Evolutionary conservation across 331 rosid species (phyloP).

Genomic region (Cydonia oblonga): DNA sequence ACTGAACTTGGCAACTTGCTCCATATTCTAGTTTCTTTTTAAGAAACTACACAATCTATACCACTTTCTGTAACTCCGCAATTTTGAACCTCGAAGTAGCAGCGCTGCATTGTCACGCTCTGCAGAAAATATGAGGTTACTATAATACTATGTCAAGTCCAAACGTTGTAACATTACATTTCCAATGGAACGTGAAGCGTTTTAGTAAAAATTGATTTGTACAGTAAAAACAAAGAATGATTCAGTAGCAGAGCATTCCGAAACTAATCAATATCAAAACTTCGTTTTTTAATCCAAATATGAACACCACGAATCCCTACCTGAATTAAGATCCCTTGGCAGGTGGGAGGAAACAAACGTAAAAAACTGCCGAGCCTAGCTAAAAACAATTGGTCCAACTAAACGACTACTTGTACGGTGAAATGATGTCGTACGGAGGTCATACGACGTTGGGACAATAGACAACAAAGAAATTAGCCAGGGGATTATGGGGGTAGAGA

Average conservation of each 20-base stretch:
- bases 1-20: background rate
- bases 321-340: no score
- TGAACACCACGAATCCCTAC: background rate
- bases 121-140: background rate
- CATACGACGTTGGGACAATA: background rate
- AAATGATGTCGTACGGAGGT: background rate
- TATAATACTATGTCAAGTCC: background rate
- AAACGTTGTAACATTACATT: no score
- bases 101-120: background rate
- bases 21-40: background rate
- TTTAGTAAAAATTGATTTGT: no score
- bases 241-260: no score
- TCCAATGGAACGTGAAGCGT: background rate
- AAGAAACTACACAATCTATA: background rate
- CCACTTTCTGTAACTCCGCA: no score
- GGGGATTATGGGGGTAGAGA: background rate
- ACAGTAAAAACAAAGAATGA: background rate
- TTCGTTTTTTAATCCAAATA: background rate
- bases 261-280: background rate
- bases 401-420: background rate
- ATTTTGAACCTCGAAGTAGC: no score
- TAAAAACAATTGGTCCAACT: background rate
- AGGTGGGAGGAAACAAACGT: no score
- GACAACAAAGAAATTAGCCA: background rate
- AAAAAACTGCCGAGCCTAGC: no score